Conservation (phyloP, 352 stramenopile genomes). For the Lagenidium giganteum region DNA sequence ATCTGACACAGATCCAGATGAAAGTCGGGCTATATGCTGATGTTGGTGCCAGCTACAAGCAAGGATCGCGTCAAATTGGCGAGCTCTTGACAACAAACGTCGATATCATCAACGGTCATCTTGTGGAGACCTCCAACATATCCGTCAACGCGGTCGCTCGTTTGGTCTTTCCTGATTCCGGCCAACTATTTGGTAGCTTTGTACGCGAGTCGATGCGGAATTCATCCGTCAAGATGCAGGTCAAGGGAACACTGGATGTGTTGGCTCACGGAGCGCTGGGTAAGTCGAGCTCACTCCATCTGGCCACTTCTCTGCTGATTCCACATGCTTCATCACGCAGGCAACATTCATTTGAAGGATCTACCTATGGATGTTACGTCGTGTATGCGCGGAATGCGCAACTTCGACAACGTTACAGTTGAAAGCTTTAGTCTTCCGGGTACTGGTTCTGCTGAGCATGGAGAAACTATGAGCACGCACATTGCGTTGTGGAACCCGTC, state of each 20-base stretch:
- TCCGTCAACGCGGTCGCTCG: conserved; percentile 57
- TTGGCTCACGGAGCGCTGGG: conserved; percentile 58
- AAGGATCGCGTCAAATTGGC: conserved; percentile 53
- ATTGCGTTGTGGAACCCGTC: conserved; percentile 73
- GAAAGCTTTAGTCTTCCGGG: conserved; percentile 56
- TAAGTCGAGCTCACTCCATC: conserved; percentile 13
- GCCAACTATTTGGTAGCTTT: conserved; percentile 54
- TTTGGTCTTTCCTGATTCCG: conserved; percentile 32
- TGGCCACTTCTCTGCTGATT: conserved; percentile 2
- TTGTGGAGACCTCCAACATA: conserved; percentile 65
- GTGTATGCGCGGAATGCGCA: conserved; percentile 50
- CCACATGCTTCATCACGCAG: conserved; percentile 18
- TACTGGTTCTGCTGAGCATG: conserved; percentile 20
- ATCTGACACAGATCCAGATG: conserved; percentile 56
- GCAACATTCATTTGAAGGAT: conserved; percentile 35
- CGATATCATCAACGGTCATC: conserved; percentile 42
- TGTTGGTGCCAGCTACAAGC: not conserved
- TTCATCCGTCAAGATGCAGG: conserved; percentile 32
- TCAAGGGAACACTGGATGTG: conserved; percentile 55
- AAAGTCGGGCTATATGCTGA: conserved; percentile 38
- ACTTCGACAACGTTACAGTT: conserved; percentile 57
- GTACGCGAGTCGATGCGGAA: conserved; percentile 59
- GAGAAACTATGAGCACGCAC: conserved; percentile 48
- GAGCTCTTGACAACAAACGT: conserved; percentile 45
- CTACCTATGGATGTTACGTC: conserved; percentile 45